A percentile compares a stretch with the other conserved stretches of the same genome.
Conservation (phyloP, 495 filamentous ascomycete species). For the Podospora australis region DNA sequence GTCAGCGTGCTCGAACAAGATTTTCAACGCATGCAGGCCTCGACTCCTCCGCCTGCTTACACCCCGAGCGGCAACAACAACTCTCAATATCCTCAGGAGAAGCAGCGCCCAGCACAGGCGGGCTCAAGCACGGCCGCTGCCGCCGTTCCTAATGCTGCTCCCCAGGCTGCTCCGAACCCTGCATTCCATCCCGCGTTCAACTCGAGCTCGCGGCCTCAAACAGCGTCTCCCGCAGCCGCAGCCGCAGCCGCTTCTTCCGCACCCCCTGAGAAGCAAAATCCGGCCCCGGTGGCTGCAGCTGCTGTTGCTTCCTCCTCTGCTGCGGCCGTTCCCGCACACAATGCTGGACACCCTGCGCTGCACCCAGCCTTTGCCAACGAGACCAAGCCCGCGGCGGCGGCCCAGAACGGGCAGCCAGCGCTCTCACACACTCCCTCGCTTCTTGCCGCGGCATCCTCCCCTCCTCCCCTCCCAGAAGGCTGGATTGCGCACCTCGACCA, state of each 20-base stretch:
- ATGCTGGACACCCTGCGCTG: constrained; percentile 57
- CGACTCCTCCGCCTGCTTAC: constrained; percentile 87
- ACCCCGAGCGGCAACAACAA: constrained; percentile 42
- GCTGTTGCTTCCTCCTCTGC: no score
- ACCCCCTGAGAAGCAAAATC: constrained; percentile 12
- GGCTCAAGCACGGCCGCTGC: constrained; percentile 32
- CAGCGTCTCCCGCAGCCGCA: not conserved
- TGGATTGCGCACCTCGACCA: constrained; percentile 97
- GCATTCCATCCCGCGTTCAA: constrained; percentile 1
- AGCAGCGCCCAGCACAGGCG: constrained; percentile 45
- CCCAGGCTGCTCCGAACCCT: constrained; percentile 2
- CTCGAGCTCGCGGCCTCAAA: constrained; percentile 8
- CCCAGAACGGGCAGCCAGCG: constrained; percentile 33
- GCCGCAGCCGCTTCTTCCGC: constrained; percentile 6
- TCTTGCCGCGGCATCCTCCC: constrained; percentile 63
- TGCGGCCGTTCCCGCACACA: constrained; percentile 15
- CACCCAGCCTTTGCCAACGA: constrained; percentile 91
- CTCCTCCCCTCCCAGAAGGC: constrained; percentile 89
- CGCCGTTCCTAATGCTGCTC: constrained; percentile 10
- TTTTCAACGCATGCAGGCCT: constrained; percentile 78
- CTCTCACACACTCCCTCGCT: constrained; percentile 42
- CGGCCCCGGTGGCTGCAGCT: constrained; percentile 14
- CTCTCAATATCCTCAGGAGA: constrained; percentile 70
- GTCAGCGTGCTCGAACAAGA: constrained; percentile 75
- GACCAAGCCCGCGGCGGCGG: constrained; percentile 36